Conservation (phyloP, 2,329 filamentous ascomycete genomes). For the Proliferodiscus dingleyae region DNA sequence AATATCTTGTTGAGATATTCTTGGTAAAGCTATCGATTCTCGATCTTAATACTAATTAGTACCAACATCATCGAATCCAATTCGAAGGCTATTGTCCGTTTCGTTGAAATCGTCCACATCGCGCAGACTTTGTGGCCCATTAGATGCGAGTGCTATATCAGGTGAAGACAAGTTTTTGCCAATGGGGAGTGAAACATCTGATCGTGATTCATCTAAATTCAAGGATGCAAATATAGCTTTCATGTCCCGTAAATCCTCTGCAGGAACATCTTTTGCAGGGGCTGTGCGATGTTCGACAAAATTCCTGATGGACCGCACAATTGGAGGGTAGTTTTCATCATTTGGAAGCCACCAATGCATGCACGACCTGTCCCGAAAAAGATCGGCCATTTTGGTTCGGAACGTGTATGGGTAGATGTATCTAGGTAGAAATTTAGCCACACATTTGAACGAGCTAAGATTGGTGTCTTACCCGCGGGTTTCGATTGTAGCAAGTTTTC, state of each 20-base stretch:
- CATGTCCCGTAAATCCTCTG: slow-evolving; percentile 68
- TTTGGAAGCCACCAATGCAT: slow-evolving; percentile 87
- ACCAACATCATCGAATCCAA: too few relatives aligned
- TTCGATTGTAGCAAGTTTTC: slow-evolving; percentile 75
- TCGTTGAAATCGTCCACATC: slow-evolving; percentile 5
- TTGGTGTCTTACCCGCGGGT: slow-evolving; percentile 61
- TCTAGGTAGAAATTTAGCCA: slow-evolving; percentile 42
- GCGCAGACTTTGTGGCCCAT: slow-evolving; percentile 5
- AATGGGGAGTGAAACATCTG: slow-evolving; percentile 6
- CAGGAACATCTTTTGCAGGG: slow-evolving; percentile 50
- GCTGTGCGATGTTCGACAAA: slow-evolving; percentile 76
- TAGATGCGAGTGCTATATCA: slow-evolving; percentile 10
- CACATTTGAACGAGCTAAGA: not conserved
- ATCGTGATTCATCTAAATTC: slow-evolving; percentile 42
- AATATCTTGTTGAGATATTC: too few relatives aligned
- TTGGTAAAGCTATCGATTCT: too few relatives aligned
- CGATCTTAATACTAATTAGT: too few relatives aligned
- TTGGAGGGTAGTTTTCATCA: slow-evolving; percentile 67
- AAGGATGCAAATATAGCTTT: slow-evolving; percentile 66
- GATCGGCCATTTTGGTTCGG: slow-evolving; percentile 67
- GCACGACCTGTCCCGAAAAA: slow-evolving; percentile 68
- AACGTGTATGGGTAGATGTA: slow-evolving; percentile 77
- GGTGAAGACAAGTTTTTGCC: slow-evolving; percentile 7
- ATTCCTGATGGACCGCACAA: slow-evolving; percentile 71
- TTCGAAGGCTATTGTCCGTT: too few relatives aligned